These are phyloP conservation scores for Nakazawaea pomicola DNA, from an alignment of 805 yeast genomes.

Conservation along the genomic window DNA sequence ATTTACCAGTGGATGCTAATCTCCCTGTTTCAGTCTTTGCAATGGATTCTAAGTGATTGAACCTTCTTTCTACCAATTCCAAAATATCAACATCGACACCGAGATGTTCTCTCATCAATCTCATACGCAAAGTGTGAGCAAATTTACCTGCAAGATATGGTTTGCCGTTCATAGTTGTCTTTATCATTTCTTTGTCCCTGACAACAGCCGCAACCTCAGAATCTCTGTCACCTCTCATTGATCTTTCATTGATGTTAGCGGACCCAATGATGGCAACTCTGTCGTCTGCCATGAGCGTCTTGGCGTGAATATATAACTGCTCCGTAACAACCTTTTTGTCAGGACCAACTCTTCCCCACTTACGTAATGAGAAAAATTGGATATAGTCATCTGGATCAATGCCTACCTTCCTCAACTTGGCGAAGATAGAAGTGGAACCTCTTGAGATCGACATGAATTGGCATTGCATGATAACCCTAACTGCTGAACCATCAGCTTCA, in stretches of 20 bases:
- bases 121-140: slow-evolving; percentile 82
- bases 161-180: slow-evolving; percentile 73
- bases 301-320: slow-evolving; percentile 91
- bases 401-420: slow-evolving; percentile 70
- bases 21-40: slow-evolving; percentile 38
- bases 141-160: slow-evolving; percentile 80
- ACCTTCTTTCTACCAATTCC: slow-evolving; percentile 75
- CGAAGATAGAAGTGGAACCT: slow-evolving; percentile 84
- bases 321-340: slow-evolving; percentile 73
- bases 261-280: slow-evolving; percentile 92
- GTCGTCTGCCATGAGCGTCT: slow-evolving; percentile 88
- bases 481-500: slow-evolving; percentile 89
- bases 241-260: slow-evolving; percentile 95
- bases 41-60: slow-evolving; percentile 41
- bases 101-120: slow-evolving; percentile 94
- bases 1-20: slow-evolving; percentile 40
- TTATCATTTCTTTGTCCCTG: slow-evolving; percentile 72
- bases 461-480: slow-evolving; percentile 93
- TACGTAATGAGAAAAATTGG: slow-evolving; percentile 85
- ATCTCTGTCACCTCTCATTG: slow-evolving; percentile 91
- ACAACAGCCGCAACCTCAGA: slow-evolving; percentile 90
- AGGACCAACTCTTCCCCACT: slow-evolving; percentile 92
- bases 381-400: slow-evolving; percentile 89
- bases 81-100: slow-evolving; percentile 89
- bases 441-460: slow-evolving; percentile 91